A percentile compares a stretch with the other conserved stretches of the same genome.
These are phyloP conservation scores for Bonia amplexicaulis DNA, from an alignment of 176 grass and related monocot species.

Conservation along the genomic window DNA sequence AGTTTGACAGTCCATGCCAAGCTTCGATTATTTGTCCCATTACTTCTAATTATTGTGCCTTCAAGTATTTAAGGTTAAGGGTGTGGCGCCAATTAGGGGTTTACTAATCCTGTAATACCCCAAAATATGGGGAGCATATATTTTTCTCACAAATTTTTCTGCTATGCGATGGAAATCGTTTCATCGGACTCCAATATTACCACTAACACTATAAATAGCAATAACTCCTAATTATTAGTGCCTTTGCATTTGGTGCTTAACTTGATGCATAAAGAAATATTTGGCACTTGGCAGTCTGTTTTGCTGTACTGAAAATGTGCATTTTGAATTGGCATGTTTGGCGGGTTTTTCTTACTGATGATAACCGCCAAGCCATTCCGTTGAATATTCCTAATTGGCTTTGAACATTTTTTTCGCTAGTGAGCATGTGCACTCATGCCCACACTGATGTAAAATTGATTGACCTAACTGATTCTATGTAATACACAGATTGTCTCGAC, in stretches of 20 bases:
- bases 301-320: background rate
- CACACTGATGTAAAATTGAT: background rate
- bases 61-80: background rate
- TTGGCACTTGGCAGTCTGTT: background rate
- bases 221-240: background rate
- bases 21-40: background rate
- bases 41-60: background rate
- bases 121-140: background rate
- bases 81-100: background rate
- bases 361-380: background rate
- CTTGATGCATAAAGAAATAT: background rate
- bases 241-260: background rate
- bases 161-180: background rate
- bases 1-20: background rate
- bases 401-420: background rate
- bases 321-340: background rate
- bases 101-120: background rate
- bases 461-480: background rate
- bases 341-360: background rate
- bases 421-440: background rate
- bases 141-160: background rate
- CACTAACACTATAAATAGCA: background rate
- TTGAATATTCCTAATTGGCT: background rate
- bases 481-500: conserved; percentile 78
- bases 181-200: too few species aligned